Conservation (phyloP, 2,329 filamentous ascomycete species). For the Parasarocladium wereldwijsianum region DNA sequence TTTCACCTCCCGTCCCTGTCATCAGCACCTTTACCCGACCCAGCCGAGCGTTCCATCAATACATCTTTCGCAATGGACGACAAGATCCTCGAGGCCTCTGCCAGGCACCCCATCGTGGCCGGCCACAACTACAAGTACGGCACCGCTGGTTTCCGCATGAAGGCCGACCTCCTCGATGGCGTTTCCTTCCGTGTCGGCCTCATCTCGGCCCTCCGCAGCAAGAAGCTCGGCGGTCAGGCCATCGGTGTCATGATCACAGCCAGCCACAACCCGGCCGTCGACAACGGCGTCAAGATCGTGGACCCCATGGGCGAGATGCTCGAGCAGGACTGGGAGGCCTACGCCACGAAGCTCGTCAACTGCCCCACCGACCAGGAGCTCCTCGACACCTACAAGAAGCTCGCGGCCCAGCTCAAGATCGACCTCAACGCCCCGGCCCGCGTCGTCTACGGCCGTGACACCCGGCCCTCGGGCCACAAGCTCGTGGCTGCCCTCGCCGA, state of each 20-base stretch:
- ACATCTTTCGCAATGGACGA: conserved; percentile 29
- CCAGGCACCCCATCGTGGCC: conserved; percentile 44
- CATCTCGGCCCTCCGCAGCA: conserved; percentile 74
- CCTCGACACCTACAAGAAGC: conserved; percentile 57
- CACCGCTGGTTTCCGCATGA: conserved; percentile 55
- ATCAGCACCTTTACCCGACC: not conserved
- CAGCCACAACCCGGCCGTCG: conserved; percentile 77
- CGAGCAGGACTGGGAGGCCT: conserved; percentile 84
- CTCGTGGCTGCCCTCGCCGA: conserved; percentile 68
- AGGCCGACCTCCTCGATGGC: conserved; percentile 69
- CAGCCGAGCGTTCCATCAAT: too few species aligned
- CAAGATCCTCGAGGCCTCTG: conserved; percentile 43
- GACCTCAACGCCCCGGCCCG: conserved; percentile 56
- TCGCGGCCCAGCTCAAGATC: conserved; percentile 64
- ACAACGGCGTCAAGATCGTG: conserved; percentile 91
- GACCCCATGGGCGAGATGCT: conserved; percentile 98
- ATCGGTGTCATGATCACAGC: conserved; percentile 96
- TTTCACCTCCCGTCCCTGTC: not conserved
- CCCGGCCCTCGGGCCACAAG: conserved; percentile 76
- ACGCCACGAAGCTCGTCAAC: conserved; percentile 84
- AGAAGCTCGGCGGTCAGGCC: conserved; percentile 76
- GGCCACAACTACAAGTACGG: conserved; percentile 48
- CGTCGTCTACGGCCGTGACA: conserved; percentile 85
- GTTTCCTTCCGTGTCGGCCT: conserved; percentile 89
- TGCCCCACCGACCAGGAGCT: conserved; percentile 61